Evolutionary conservation across 345 rosid genomes (phyloP), one percentile per base, ranked within the genome.

Genomic region (Garcia nutans): DNA sequence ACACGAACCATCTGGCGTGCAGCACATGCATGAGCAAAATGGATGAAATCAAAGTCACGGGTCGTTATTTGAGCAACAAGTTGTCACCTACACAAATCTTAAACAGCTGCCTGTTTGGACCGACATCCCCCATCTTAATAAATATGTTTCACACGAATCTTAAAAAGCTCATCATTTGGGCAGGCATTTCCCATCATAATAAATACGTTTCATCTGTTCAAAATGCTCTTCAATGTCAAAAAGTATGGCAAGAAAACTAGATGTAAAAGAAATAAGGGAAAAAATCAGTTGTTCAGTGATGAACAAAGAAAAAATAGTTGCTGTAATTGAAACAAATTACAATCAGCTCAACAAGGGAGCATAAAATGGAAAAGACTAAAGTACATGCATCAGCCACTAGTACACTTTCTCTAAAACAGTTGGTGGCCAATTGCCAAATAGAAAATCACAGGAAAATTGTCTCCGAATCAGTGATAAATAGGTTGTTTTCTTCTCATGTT

Each of bases 381-480:
- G 42, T 74, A 70, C 65, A 54, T 66, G 33, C 81, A 72, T 37
- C 59, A 33, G 72, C 58, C 86, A 71, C 54, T 72, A 66, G 54
- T n/a, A 44, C 54, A 11, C 28, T 56, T 76, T 3, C 44, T 58
- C 75, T 20, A 63, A 24, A 61, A 41, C n/a, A 28, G 47, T 63
- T 28, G 8, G 47, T 17, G 68, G 74, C 26, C 58, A 28, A 72
- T 17, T 60, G 74, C 26, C 58, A 28, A 72, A 66, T 63, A 65
- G 65, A 61, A 8, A 54, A 24, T 44, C 58, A 47, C 45, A 17
- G 70, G 59, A 81, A 79, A 77, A 78, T 64, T 84, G 79, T 79
- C 79, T 77, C 66, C 55, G 44, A 70, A 72, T 57, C 60, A 33
- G 58, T 44, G 58, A 59, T 60, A 70, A 56, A 50, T 69, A 65